Percentiles rank a stretch among this genome's conserved stretches.
These are phyloP conservation scores for Corylus avellana DNA, from an alignment of 306 rosid genomes.

Conservation along the genomic window DNA sequence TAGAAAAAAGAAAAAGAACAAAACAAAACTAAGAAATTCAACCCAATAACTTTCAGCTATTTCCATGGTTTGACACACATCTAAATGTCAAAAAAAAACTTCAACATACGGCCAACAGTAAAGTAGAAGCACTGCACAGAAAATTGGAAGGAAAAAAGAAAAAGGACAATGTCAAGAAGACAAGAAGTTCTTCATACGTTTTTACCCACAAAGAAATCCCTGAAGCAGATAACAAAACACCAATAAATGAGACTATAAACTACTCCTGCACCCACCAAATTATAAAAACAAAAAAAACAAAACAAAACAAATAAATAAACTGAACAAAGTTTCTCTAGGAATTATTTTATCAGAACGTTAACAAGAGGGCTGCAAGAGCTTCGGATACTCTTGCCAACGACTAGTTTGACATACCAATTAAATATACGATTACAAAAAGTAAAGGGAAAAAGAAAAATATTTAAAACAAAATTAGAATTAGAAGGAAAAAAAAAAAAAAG, in stretches of 20 bases:
- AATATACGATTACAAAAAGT: neutral
- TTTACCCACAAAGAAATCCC: neutral
- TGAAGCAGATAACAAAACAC: too few species aligned
- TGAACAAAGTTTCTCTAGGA: neutral
- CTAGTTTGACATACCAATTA: neutral
- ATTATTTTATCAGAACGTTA: neutral
- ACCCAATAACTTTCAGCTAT: neutral
- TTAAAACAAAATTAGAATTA: neutral
- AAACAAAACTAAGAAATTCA: neutral
- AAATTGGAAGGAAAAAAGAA: neutral
- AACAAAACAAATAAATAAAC: neutral
- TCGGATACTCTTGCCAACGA: neutral
- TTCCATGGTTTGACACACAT: neutral
- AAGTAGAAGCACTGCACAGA: neutral
- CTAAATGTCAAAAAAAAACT: neutral
- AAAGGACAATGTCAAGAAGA: neutral
- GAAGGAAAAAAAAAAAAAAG: slow-evolving; percentile 11
- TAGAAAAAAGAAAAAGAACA: neutral
- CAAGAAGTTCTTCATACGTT: neutral
- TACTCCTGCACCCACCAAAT: neutral
- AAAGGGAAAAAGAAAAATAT: neutral
- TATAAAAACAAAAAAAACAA: neutral
- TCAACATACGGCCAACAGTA: neutral
- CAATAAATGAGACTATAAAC: neutral
- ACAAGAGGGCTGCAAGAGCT: neutral